Percentiles rank a stretch among this genome's conserved stretches.
phyloP scores from a whole-genome alignment of 257 asterid genomes.

The Echium plantagineum region DNA sequence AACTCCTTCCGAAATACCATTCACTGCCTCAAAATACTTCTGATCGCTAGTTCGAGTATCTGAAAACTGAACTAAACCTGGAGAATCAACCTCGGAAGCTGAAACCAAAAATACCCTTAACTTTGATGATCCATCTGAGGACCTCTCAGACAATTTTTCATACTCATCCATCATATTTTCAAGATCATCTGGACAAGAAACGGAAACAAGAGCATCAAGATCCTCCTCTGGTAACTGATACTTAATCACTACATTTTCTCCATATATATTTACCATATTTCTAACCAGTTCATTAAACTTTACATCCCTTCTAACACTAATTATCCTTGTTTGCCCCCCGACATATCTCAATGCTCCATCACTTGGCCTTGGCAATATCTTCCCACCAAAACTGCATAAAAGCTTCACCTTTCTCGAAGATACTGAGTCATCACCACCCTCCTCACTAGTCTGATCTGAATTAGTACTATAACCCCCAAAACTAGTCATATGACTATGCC shows the following conservation, averaged over 20 bases:
- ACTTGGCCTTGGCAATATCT: conserved; percentile 78
- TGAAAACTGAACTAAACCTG: conserved; percentile 27
- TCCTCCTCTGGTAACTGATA: conserved; percentile 97
- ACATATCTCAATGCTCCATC: conserved; percentile 87
- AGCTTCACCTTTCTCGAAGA: conserved; percentile 68
- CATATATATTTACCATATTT: conserved; percentile 51
- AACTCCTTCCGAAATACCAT: conserved; percentile 49
- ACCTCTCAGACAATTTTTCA: conserved; percentile 67
- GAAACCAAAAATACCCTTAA: conserved; percentile 81
- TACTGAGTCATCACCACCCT: conserved; percentile 58
- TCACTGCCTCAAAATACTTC: conserved; percentile 88
- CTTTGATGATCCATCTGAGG: conserved; percentile 72
- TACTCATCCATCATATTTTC: conserved; percentile 99
- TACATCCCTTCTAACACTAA: conserved; percentile 57
- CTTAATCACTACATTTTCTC: conserved; percentile 60
- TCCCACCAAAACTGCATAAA: conserved; percentile 96
- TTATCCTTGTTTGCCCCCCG: conserved; percentile 94
- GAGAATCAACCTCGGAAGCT: conserved; percentile 59
- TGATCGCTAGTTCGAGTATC: conserved; percentile 68
- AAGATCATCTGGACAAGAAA: conserved; percentile 87
- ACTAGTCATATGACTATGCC: conserved; percentile 20
- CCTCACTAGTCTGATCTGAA: conserved; percentile 62
- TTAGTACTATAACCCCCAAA: conserved; percentile 25
- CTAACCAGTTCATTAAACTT: conserved; percentile 46
- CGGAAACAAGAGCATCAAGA: conserved; percentile 90